Evolutionary conservation across 768 basidiomycete genomes (phyloP).

Genomic region (Panaeolus papilionaceus): DNA sequence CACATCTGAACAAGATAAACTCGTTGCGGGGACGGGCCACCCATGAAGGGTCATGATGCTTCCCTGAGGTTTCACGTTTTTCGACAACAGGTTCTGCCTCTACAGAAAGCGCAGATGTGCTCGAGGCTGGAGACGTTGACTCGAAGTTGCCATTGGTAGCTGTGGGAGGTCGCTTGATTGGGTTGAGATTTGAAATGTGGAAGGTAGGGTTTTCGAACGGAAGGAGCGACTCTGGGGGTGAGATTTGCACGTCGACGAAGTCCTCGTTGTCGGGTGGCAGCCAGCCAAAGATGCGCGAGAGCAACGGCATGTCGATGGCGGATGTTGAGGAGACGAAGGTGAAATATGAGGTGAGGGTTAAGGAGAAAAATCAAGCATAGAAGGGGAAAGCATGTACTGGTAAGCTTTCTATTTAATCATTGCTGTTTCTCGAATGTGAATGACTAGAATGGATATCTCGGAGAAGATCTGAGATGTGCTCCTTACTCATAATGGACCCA

Average conservation of each 20-base stretch:
- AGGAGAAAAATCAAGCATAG: slow-evolving; percentile 4
- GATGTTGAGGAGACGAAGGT: slow-evolving; percentile 17
- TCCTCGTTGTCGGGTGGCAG: slow-evolving; percentile 34
- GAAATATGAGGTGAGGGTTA: slow-evolving; percentile 16
- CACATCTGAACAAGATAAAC: slow-evolving; percentile 77
- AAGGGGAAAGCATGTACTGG: background rate
- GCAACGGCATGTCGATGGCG: slow-evolving; percentile 26
- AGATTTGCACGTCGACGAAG: slow-evolving; percentile 31
- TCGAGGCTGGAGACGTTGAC: slow-evolving; percentile 28
- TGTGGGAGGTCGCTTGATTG: slow-evolving; percentile 20
- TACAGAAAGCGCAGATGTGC: slow-evolving; percentile 31
- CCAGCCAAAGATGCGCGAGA: slow-evolving; percentile 40
- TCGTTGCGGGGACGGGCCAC: slow-evolving; percentile 73
- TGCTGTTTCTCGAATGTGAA: slow-evolving; percentile 3
- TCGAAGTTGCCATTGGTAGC: slow-evolving; percentile 22
- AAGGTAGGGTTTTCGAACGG: slow-evolving; percentile 30
- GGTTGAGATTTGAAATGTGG: slow-evolving; percentile 32
- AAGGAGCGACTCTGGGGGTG: slow-evolving; percentile 21
- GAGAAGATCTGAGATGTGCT: slow-evolving; percentile 25
- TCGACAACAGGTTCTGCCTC: slow-evolving; percentile 27
- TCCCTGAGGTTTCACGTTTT: slow-evolving; percentile 33
- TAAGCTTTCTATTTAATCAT: slow-evolving; percentile 13
- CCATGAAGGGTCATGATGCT: slow-evolving; percentile 52
- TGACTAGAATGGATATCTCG: slow-evolving; percentile 26
- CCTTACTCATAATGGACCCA: slow-evolving; percentile 21